Base-by-base conservation (phyloP, 495 filamentous ascomycete genomes). In the Parathielavia appendiculata region DNA sequence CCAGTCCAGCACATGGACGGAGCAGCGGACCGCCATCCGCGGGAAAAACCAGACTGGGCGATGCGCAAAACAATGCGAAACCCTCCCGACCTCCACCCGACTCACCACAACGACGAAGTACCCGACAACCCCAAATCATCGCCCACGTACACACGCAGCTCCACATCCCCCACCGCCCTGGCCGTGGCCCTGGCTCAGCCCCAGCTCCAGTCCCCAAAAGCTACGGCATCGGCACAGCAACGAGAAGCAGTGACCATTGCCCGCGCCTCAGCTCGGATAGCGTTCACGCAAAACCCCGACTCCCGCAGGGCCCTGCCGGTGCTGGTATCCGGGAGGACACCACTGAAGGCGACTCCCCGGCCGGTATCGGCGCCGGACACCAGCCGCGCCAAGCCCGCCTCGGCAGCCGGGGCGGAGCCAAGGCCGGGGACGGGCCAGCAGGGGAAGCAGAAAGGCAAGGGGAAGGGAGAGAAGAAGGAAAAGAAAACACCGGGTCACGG, bases 11-110 rank as follows among this genome's bases (percentile, higher is more conserved):
- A 12, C 8, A 13, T 13, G 1, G 9, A 13, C 1, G 16, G 2
- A 16, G 14, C 11, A 23, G 22, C 22, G 23, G 35, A 19, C 14
- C 23, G 1, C 10, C 13, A 13, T 4, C 13, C 43, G 23, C 44
- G 26, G 26, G 26, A 38, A 8, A 43, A 19, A 20, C 44, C 13
- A 5, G 54, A 56, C 20, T 30, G 50, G 38, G 60, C 59, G 50
- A 68, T 70, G 59, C 63, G 66, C 40, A 68, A 66, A 57, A 68
- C 66, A 30, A 64, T 70, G 66, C 66, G 63, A 19, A 46, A 34
- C 22, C 6, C 26, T 11, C 19, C 20, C 19, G 52, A 49, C 22
- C 32, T 30, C 26, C 26, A 52, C 38, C 13, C 40, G 11, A 20
- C 32, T 2, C 22, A 7, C 23, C 17, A 46, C 8, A 36, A 43